Percentiles rank a stretch among this genome's conserved stretches.
These are phyloP conservation scores for Hylodesmum podocarpum DNA, from an alignment of 306 rosid genomes.

Conservation along the genomic window DNA sequence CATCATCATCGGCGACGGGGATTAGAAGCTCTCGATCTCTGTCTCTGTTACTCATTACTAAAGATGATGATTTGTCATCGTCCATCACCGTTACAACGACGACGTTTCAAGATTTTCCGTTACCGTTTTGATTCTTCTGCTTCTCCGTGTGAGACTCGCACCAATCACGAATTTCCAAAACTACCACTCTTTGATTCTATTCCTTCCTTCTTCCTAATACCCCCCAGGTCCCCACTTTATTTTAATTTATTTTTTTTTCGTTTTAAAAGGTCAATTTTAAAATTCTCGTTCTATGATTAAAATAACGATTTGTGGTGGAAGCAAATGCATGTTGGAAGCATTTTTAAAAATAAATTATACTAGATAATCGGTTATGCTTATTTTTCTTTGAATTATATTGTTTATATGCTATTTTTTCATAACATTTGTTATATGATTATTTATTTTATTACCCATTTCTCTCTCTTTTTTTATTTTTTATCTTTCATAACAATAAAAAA, in stretches of 20 bases:
- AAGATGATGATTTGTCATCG: conserved; percentile 64
- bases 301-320: too few species aligned
- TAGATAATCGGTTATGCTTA: too few species aligned
- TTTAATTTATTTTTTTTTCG: too few species aligned
- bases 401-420: too few species aligned
- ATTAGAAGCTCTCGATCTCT: conserved; percentile 93
- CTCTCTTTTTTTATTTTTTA: too few species aligned
- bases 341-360: too few species aligned
- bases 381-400: too few species aligned
- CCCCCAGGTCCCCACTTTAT: background rate
- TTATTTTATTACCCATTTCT: too few species aligned
- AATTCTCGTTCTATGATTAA: background rate
- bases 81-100: conserved; percentile 56
- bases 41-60: conserved; percentile 62
- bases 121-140: conserved; percentile 12
- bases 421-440: too few species aligned
- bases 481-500: too few species aligned
- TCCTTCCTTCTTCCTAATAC: background rate
- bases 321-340: too few species aligned
- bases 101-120: conserved; percentile 33
- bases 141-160: conserved; percentile 2
- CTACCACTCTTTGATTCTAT: background rate
- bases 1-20: conserved; percentile 60
- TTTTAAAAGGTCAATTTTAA: too few species aligned
- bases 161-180: background rate